Evolutionary conservation across 148 eudicot species (phyloP).

Genomic region (Linanthus parryae): DNA sequence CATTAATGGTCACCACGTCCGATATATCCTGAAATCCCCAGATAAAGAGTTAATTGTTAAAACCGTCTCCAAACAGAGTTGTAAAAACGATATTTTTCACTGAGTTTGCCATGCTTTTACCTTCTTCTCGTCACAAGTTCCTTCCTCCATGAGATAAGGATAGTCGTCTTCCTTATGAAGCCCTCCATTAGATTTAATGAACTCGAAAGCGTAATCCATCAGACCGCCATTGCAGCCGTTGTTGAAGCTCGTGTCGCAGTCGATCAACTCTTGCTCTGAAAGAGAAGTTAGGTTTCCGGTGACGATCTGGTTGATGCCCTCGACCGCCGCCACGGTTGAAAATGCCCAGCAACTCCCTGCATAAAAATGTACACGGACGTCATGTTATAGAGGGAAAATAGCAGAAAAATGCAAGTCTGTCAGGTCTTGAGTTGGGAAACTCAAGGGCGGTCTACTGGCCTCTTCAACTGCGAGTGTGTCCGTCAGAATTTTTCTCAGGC

Average conservation of each 20-base stretch:
- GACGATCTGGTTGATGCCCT: conserved; percentile 90
- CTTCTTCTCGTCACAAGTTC: conserved; percentile 72
- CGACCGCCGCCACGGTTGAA: conserved; percentile 95
- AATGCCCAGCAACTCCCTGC: conserved; percentile 99
- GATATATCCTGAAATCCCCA: conserved; percentile 27
- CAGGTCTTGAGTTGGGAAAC: too few relatives aligned
- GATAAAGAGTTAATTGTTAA: too few relatives aligned
- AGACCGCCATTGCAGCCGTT: conserved; percentile 94
- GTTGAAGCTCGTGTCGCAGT: conserved; percentile 77
- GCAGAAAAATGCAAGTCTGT: too few relatives aligned
- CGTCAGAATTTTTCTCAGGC: too few relatives aligned
- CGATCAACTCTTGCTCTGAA: conserved; percentile 89
- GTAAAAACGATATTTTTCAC: too few relatives aligned
- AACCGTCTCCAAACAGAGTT: too few relatives aligned
- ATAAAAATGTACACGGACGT: too few relatives aligned
- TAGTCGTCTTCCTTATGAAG: conserved; percentile 90
- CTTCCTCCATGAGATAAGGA: conserved; percentile 97
- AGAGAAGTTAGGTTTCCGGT: conserved; percentile 77
- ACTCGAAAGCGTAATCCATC: conserved; percentile 89
- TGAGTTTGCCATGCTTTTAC: too few relatives aligned
- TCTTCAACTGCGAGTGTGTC: too few relatives aligned
- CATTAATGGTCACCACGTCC: conserved; percentile 60
- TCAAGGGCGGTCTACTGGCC: too few relatives aligned
- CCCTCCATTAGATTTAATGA: conserved; percentile 59
- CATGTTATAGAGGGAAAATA: too few relatives aligned